Evolutionary conservation across 805 yeast species (phyloP).

Genomic region (Myxozyma neotropica): DNA sequence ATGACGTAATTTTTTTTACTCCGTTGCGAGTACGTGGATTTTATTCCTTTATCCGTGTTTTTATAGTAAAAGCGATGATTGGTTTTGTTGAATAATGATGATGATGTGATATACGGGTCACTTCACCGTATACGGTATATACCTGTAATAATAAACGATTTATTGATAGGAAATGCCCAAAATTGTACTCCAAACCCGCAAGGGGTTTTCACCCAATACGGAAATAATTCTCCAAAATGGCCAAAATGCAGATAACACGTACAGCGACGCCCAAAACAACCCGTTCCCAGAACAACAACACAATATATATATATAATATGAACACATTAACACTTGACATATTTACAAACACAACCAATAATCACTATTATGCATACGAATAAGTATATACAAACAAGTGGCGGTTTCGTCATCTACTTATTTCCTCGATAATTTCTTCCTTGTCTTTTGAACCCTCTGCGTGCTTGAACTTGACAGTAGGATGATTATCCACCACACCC

Average conservation of each 20-base stretch:
- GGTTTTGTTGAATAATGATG: too few species aligned
- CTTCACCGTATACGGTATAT: background rate
- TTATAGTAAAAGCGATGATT: too few species aligned
- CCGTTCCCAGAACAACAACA: too few species aligned
- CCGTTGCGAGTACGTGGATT: too few species aligned
- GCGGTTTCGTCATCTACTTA: background rate
- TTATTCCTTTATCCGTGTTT: too few species aligned
- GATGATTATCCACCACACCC: slow-evolving; percentile 61
- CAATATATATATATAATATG: too few species aligned
- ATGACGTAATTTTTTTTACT: background rate
- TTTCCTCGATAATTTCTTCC: background rate
- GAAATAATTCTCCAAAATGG: background rate
- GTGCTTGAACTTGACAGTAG: slow-evolving; percentile 42
- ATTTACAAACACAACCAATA: too few species aligned
- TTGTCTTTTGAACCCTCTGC: background rate
- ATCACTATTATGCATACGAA: background rate
- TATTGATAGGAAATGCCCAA: too few species aligned
- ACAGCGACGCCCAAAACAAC: too few species aligned
- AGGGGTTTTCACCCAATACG: background rate
- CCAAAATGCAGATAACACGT: background rate
- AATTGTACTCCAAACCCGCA: background rate
- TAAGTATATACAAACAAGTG: background rate
- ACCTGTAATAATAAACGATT: background rate
- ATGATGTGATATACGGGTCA: too few species aligned
- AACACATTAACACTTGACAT: too few species aligned